Evolutionary conservation across 176 grass and related monocot genomes (phyloP).

Genomic region (Dactylis glomerata): DNA sequence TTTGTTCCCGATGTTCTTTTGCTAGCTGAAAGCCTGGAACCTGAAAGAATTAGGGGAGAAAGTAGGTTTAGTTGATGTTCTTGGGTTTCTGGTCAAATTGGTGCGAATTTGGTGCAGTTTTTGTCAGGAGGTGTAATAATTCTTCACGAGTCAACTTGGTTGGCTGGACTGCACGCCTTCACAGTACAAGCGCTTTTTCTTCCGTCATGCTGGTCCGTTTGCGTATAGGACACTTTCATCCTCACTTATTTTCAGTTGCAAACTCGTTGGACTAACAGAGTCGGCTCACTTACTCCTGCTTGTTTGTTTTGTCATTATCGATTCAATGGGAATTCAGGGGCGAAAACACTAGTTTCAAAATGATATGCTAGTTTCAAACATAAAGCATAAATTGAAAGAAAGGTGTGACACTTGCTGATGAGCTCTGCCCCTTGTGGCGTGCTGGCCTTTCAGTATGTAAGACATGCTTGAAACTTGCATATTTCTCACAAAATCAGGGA

Average conservation of each 20-base stretch:
- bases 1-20: constrained; percentile 16
- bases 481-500: constrained; percentile 1
- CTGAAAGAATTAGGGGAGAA: not conserved
- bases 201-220: not conserved
- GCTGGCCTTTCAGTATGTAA: not conserved
- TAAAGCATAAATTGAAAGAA: not conserved
- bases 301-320: not conserved
- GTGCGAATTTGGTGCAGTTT: not conserved
- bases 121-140: not conserved
- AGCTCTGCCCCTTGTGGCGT: not conserved
- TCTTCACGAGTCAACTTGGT: constrained; percentile 13
- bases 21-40: not conserved
- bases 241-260: not conserved
- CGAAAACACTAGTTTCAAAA: not conserved
- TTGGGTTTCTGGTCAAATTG: constrained; percentile 14
- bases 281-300: not conserved
- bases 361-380: not conserved
- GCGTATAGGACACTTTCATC: not conserved
- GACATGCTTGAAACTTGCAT: constrained; percentile 1
- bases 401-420: not conserved
- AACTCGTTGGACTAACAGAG: not conserved
- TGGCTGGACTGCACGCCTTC: not conserved
- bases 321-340: not conserved
- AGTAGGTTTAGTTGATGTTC: not conserved
- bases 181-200: not conserved